These are phyloP conservation scores for Podaxis pistillaris DNA, from an alignment of 768 basidiomycete species.

Conservation along the genomic window DNA sequence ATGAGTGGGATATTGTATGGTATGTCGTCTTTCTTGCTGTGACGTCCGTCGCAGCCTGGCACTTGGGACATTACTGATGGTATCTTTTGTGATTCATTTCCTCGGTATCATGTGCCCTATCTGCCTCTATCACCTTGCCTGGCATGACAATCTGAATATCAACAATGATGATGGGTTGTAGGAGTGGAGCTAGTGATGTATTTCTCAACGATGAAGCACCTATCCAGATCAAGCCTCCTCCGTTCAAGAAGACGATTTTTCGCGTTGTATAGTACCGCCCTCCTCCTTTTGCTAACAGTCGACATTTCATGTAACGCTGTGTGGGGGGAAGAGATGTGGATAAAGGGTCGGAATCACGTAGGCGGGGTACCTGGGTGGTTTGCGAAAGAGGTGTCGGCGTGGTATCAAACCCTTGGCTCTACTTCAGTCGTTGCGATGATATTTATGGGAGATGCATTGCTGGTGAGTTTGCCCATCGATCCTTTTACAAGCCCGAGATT, in stretches of 20 bases:
- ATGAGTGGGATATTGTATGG: slow-evolving; percentile 31
- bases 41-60: not conserved
- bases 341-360: slow-evolving; percentile 23
- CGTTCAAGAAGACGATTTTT: slow-evolving; percentile 23
- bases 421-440: slow-evolving; percentile 26
- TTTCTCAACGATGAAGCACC: slow-evolving; percentile 22
- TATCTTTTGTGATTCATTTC: not conserved
- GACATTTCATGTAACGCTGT: slow-evolving; percentile 28
- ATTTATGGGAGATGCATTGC: slow-evolving; percentile 31
- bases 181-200: slow-evolving; percentile 30
- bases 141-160: not conserved
- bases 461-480: slow-evolving; percentile 20
- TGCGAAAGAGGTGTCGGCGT: slow-evolving; percentile 25
- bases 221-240: not conserved
- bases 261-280: slow-evolving; percentile 26
- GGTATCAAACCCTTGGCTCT: slow-evolving; percentile 30
- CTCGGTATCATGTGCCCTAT: not conserved
- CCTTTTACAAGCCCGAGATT: not conserved
- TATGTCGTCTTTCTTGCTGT: slow-evolving; percentile 15
- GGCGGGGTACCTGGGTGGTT: slow-evolving; percentile 28
- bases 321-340: slow-evolving; percentile 32
- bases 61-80: not conserved
- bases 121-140: not conserved
- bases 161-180: slow-evolving; percentile 11
- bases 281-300: slow-evolving; percentile 27